Base-by-base conservation (phyloP, 208 protist species). In the Angomonas deanei region DNA sequence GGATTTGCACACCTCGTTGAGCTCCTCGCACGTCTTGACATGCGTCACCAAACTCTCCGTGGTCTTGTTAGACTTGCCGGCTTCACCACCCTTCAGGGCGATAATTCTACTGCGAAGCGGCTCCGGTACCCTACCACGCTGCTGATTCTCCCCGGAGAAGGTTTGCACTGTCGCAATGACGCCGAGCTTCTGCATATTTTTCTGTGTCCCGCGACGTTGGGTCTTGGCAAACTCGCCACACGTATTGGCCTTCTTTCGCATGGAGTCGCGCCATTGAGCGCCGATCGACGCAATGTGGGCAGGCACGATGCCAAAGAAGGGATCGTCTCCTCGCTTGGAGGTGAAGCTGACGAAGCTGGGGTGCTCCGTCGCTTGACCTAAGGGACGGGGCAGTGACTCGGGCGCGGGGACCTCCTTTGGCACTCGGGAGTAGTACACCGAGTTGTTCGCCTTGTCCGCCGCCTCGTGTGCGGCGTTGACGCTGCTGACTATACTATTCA, bases 261-360 rank as follows among this genome's bases (percentile, higher is more conserved):
- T 73, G 59, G 72, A 76, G 10, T 90, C 82, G 30, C 83, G 80
- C 84, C 84, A 92, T 24, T 59, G 48, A 5, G 61, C 60, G 13
- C 68, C 82, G 24, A 62, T 66, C 15, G 65, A 60, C 13, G 82
- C 84, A 64, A 91, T 85, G 68, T 95, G 83, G 2, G 79, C 72
- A 0, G 86, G 85, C 47, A 92, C 56, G 63, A 95, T 93, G 48
- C 89, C 89, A 61, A 95, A 92, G 56, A 95, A 95, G 1, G 89
- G 86, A 62, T 95, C 89, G 11, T 73, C 69, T 36, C 69, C 86
- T 13, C 83, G 75, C 48, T 74, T 83, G 28, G 80, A 88, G 32
- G 79, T 70, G 38, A 84, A 82, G 33, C 59, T 56, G 17, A 81
- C 70, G 49, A 94, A 81, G 63, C 74, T 75, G 5, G 53, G 10